Conservation (phyloP, 176 grass and related monocot genomes). For the Triticum urartu region DNA sequence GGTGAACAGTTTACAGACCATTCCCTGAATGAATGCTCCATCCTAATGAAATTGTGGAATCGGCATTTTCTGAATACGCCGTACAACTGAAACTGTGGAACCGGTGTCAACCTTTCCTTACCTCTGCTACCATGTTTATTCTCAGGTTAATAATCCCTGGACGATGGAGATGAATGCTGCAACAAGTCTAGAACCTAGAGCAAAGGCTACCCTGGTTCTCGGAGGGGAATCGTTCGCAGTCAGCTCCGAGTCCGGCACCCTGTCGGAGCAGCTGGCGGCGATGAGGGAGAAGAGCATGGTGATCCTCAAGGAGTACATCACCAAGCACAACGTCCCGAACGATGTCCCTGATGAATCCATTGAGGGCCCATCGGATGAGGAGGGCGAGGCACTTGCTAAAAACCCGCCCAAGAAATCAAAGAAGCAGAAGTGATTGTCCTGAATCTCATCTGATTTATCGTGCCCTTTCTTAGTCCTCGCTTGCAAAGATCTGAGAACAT, state of each 20-base stretch:
- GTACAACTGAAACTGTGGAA: neutral
- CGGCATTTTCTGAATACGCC: neutral
- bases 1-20: neutral
- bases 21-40: neutral
- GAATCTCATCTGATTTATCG: neutral
- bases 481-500: neutral
- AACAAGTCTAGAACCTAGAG: conserved; percentile 12
- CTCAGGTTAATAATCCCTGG: conserved; percentile 12
- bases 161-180: conserved; percentile 34
- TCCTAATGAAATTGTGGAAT: neutral
- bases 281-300: conserved; percentile 88
- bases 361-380: conserved; percentile 47
- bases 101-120: neutral
- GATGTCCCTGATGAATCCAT: conserved; percentile 78
- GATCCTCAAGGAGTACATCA: conserved; percentile 82
- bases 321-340: conserved; percentile 58
- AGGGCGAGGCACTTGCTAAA: conserved; percentile 26
- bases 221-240: conserved; percentile 50
- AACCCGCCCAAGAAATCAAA: conserved; percentile 81
- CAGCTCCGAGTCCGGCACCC: conserved; percentile 46
- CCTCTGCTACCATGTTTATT: neutral
- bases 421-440: conserved; percentile 50
- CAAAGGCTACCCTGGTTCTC: conserved; percentile 60
- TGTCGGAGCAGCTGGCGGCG: conserved; percentile 62
- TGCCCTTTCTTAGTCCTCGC: neutral